These are phyloP conservation scores for Houttuynia cordata DNA, from an alignment of 164 flowering plant genomes.

Conservation along the genomic window DNA sequence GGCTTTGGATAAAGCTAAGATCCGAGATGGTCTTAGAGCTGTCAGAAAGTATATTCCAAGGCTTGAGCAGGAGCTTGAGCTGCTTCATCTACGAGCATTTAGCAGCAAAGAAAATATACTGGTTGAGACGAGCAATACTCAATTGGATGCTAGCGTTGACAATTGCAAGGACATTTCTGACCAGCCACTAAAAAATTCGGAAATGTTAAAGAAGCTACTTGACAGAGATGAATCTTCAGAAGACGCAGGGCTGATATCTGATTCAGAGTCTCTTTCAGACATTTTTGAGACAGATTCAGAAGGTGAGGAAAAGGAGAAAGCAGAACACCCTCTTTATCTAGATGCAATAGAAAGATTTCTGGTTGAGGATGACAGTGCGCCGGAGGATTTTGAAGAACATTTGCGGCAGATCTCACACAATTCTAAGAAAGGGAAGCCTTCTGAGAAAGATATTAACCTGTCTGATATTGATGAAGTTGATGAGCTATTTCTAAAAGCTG, in stretches of 20 bases:
- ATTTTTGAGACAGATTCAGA: constrained; percentile 83
- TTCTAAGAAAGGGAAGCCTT: constrained; percentile 20
- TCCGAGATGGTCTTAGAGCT: constrained; percentile 68
- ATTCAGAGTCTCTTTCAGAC: constrained; percentile 73
- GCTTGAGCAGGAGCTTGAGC: constrained; percentile 70
- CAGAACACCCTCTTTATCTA: constrained; percentile 45
- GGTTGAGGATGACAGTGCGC: constrained; percentile 19
- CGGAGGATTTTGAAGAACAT: constrained; percentile 65
- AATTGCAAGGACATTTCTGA: constrained; percentile 8
- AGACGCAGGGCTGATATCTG: constrained; percentile 35
- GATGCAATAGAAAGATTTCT: constrained; percentile 63
- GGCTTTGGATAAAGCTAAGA: constrained; percentile 90
- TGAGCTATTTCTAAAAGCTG: constrained; percentile 54
- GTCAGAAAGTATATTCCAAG: constrained; percentile 66
- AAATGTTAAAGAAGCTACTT: constrained; percentile 24
- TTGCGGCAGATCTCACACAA: constrained; percentile 42
- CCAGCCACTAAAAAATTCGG: constrained; percentile 15
- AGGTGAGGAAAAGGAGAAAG: constrained; percentile 27
- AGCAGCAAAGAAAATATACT: background rate
- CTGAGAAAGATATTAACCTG: constrained; percentile 16
- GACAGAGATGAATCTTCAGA: constrained; percentile 17
- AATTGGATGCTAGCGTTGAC: constrained; percentile 7
- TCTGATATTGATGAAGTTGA: constrained; percentile 82
- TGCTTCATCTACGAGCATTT: constrained; percentile 34
- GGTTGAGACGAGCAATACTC: background rate